A percentile compares a stretch with the other conserved stretches of the same genome.
These are phyloP conservation scores for Papiliotrema flavescens DNA, from an alignment of 1,284 basidiomycete species.

Conservation along the genomic window DNA sequence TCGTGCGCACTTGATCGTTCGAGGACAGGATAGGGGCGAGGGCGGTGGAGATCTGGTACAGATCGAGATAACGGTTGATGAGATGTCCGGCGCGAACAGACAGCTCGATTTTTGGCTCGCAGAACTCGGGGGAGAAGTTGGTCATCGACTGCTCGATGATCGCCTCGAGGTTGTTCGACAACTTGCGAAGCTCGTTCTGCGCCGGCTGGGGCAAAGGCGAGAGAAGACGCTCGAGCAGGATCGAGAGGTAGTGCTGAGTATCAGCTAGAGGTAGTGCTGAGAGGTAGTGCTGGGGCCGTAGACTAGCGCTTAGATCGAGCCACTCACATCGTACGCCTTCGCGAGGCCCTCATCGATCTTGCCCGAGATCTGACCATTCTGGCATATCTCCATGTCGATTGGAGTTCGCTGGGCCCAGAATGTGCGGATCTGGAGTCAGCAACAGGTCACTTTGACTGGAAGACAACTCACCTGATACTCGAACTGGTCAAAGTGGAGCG, in stretches of 20 bases:
- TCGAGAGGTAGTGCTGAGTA: conserved; percentile 32
- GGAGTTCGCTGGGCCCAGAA: conserved; percentile 31
- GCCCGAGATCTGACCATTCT: conserved; percentile 18
- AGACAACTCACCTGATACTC: conserved; percentile 31
- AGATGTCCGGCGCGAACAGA: conserved; percentile 29
- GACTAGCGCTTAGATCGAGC: too few species aligned
- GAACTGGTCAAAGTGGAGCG: conserved; percentile 32
- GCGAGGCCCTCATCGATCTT: conserved; percentile 21
- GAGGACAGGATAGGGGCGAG: conserved; percentile 35
- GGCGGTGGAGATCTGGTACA: conserved; percentile 32
- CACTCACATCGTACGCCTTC: conserved; percentile 26
- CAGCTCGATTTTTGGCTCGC: conserved; percentile 29
- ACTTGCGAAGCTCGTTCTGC: conserved; percentile 18
- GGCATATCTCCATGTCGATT: conserved; percentile 13
- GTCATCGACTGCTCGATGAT: conserved; percentile 24
- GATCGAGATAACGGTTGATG: conserved; percentile 35
- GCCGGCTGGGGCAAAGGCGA: conserved; percentile 11
- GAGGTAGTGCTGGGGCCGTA: too few species aligned
- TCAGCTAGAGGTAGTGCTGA: conserved; percentile 31
- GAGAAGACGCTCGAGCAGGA: conserved; percentile 26
- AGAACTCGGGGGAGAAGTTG: conserved; percentile 19
- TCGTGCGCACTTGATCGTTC: conserved; percentile 20
- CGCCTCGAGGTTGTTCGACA: conserved; percentile 31
- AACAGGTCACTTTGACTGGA: neutral
- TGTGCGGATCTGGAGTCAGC: conserved; percentile 25